These are phyloP conservation scores for Heimioporus sp. DNA, from an alignment of 768 basidiomycete species.

Conservation along the genomic window DNA sequence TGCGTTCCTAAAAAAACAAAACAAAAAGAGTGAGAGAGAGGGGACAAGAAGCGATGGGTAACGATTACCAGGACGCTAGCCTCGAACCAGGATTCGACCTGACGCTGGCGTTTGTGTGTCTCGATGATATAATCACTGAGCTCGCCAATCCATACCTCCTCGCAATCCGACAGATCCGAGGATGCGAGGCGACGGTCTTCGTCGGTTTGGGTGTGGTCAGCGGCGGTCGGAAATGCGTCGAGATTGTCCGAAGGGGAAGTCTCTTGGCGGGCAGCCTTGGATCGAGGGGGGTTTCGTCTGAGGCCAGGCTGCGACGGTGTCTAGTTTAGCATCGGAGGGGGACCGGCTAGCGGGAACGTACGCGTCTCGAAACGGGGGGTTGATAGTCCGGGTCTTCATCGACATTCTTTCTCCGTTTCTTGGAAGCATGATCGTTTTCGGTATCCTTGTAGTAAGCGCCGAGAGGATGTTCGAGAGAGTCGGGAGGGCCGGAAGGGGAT, in stretches of 20 bases:
- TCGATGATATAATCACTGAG: constrained; percentile 67
- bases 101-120: constrained; percentile 69
- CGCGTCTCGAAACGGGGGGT: constrained; percentile 48
- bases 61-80: constrained; percentile 56
- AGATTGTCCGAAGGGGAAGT: constrained; percentile 24
- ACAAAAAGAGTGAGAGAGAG: constrained; percentile 3
- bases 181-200: constrained; percentile 51
- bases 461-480: constrained; percentile 16
- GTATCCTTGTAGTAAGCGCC: constrained; percentile 31
- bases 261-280: constrained; percentile 33
- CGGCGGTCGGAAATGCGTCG: constrained; percentile 13
- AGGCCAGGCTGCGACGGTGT: constrained; percentile 32
- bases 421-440: constrained; percentile 33
- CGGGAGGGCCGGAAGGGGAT: constrained; percentile 14
- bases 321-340: background rate
- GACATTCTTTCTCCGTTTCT: constrained; percentile 49
- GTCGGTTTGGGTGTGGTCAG: constrained; percentile 28
- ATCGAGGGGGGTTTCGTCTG: constrained; percentile 42
- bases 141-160: constrained; percentile 73
- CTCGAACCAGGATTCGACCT: constrained; percentile 74
- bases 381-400: constrained; percentile 56
- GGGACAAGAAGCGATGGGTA: background rate
- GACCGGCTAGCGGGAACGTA: constrained; percentile 36
- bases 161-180: constrained; percentile 81
- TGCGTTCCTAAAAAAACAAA: constrained; percentile 57